A percentile compares a stretch with the other conserved stretches of the same genome.
Evolutionary conservation across 106 monocot species (phyloP).

Genomic region (Amphibolis antarctica): DNA sequence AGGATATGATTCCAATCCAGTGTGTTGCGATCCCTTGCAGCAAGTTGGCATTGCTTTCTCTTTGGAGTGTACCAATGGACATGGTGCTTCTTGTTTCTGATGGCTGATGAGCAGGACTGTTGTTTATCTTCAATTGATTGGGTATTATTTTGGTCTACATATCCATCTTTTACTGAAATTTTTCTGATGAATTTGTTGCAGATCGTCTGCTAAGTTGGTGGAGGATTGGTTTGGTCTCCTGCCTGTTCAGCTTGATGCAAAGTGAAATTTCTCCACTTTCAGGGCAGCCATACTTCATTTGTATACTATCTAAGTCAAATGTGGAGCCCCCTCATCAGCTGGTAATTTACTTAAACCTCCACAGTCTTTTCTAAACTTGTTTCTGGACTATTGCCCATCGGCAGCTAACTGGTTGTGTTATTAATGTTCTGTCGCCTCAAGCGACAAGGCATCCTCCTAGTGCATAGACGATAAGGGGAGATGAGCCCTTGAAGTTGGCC

Average conservation of each 20-base stretch:
- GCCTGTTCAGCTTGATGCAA: neutral
- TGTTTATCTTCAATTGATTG: neutral
- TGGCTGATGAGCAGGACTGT: neutral
- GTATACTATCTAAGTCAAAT: constrained; percentile 24
- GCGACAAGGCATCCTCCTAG: too few species aligned
- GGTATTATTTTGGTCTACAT: neutral
- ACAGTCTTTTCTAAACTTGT: neutral
- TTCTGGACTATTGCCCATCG: neutral
- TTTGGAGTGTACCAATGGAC: constrained; percentile 8
- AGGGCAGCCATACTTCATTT: constrained; percentile 43
- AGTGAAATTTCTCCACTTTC: constrained; percentile 25
- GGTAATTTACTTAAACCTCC: constrained; percentile 20
- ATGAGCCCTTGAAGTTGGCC: too few species aligned
- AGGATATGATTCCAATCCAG: neutral
- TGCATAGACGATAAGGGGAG: too few species aligned
- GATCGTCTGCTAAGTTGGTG: neutral
- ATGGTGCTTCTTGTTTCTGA: constrained; percentile 1
- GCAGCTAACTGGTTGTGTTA: neutral
- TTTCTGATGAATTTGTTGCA: neutral
- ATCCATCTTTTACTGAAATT: neutral
- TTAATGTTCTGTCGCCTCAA: neutral
- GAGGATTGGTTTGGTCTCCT: neutral
- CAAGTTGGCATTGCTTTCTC: constrained; percentile 10
- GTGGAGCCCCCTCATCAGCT: constrained; percentile 25
- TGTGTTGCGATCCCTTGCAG: neutral